phyloP scores from a whole-genome alignment of 495 filamentous ascomycete genomes.

The Massariosphaeria phaeospora region DNA sequence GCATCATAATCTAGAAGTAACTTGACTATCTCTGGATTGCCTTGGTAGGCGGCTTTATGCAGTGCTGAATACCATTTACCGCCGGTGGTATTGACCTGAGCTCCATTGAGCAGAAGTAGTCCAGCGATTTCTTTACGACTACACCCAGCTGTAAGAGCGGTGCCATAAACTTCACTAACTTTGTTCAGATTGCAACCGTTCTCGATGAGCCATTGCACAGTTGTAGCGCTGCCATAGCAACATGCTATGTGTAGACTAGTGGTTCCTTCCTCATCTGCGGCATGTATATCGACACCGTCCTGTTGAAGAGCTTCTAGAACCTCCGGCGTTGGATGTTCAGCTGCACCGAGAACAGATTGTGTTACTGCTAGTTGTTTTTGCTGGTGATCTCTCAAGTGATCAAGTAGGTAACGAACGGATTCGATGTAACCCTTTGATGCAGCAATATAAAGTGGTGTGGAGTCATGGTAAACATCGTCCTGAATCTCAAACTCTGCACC shows the following conservation, averaged over 20 bases:
- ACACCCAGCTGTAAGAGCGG: neutral
- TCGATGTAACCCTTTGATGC: neutral
- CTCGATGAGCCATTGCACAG: neutral
- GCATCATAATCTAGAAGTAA: too few relatives aligned
- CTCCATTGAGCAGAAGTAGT: neutral
- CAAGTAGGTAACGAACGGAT: neutral
- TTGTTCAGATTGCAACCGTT: neutral
- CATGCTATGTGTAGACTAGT: neutral
- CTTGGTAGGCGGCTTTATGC: too few relatives aligned
- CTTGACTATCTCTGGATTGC: too few relatives aligned
- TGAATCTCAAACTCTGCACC: neutral
- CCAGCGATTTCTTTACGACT: neutral
- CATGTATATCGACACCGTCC: neutral
- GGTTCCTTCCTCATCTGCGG: neutral
- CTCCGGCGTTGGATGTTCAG: neutral
- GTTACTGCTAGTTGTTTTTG: neutral
- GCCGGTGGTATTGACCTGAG: neutral
- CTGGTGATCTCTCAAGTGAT: neutral
- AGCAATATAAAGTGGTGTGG: neutral
- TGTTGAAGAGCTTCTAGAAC: neutral
- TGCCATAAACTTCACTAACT: neutral
- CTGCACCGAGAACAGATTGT: neutral
- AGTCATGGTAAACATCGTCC: too few relatives aligned
- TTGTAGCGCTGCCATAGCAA: neutral
- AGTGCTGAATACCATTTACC: neutral